Percentiles rank a stretch among this genome's conserved stretches.
Evolutionary conservation across 176 grass and related monocot genomes (phyloP).

Genomic region (Ensete ventricosum): DNA sequence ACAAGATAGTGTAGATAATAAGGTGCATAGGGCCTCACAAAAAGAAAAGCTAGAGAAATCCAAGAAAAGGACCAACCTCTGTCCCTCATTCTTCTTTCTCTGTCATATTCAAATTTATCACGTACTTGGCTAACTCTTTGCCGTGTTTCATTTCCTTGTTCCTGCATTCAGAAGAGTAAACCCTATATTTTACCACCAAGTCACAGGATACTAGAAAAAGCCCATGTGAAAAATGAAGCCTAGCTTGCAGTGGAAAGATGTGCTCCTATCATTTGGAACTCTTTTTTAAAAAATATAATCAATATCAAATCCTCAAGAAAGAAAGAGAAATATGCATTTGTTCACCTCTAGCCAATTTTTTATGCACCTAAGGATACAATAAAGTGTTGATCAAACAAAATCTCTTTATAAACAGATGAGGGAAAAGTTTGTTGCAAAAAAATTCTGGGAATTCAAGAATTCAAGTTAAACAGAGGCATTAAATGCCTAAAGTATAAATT

Average conservation of each 20-base stretch:
- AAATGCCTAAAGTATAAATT: not conserved
- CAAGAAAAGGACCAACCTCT: constrained; percentile 43
- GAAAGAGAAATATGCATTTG: not conserved
- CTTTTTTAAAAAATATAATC: not conserved
- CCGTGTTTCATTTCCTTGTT: constrained; percentile 43
- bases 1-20: not conserved
- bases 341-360: not conserved
- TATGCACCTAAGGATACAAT: not conserved
- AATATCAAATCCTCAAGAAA: not conserved
- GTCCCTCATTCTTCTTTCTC: constrained; percentile 79
- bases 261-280: not conserved
- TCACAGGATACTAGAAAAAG: not conserved
- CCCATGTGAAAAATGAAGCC: not conserved
- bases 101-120: constrained; percentile 97
- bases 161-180: constrained; percentile 31
- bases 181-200: too few relatives aligned
- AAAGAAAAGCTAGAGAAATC: constrained; percentile 11
- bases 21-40: not conserved
- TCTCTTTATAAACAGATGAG: too few relatives aligned
- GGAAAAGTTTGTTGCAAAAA: not conserved
- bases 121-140: constrained; percentile 90
- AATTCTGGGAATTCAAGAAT: not conserved
- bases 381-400: too few relatives aligned
- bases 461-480: not conserved
- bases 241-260: not conserved